Evolutionary conservation across 2,329 filamentous ascomycete species (phyloP), one percentile per base, ranked within the genome.

Genomic region (Myriosclerotinia curreyana): DNA sequence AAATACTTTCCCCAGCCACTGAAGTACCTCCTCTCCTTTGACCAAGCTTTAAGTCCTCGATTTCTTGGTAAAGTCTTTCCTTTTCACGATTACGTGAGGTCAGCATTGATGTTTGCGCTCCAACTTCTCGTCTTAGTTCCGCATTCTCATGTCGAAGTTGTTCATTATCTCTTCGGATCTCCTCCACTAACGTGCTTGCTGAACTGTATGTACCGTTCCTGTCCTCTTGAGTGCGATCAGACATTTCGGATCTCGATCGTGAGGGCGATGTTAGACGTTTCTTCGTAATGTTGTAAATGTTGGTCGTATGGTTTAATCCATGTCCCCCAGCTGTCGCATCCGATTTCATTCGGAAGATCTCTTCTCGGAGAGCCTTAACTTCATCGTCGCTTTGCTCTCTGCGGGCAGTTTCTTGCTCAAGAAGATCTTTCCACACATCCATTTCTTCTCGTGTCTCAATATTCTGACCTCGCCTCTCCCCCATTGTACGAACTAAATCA

Each of bases 71-170:
- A 11, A 99, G 81, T 6, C 92, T 86, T 74, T 98, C 93, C 74
- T 96, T 96, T 74, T 99, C 95, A 34, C 92, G 89, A 73, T 97
- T 97, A 31, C 95, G 85, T 44, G 95, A 98, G 1, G 94, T 97
- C 42, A 99, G 83, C 92, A 99, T 98, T 0, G 93, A 97, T 0
- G 93, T 96, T 75, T 99, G 95, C 3, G 95, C 95, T 66, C 93
- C 92, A 38, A 98, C 90, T 76, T 98, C 93, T 62, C 93, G 89
- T 61, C 94, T 86, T 40, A 99, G 78, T 75, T 97, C 94, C 3
- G 92, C 91, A 72, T 97, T 98, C 73, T 98, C 94, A 73, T 94
- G 92, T 60, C 91, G 88, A 36, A 98, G 79, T 70, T 96, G 89
- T 67, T 92, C 89, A 64, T 83, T 83, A 71, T 88, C 86, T 5